Evolutionary conservation across 805 yeast genomes (phyloP), one percentile per base, ranked within the genome.

Genomic region (Starmerella geochares): DNA sequence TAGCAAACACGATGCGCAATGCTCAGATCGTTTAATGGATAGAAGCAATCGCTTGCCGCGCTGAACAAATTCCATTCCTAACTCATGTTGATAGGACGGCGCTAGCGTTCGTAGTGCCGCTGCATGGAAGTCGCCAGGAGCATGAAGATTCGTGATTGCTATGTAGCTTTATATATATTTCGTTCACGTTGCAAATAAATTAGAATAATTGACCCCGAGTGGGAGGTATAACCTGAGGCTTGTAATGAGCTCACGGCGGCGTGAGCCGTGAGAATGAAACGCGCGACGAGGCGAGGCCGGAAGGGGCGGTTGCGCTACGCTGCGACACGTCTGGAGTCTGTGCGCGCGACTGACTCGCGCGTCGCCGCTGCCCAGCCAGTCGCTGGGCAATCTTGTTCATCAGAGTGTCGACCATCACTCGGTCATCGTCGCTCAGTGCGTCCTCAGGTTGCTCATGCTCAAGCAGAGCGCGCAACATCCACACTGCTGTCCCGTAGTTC

Each of bases 401-500:
- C 61, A 88, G 86, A 65, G 79, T 79, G 62, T 82, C 86, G 46
- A 90, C 86, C 65, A 84, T 81, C 39, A 72, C 76, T 46, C 70
- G 70, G 64, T 90, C 97, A 45, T 81, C 86, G 4, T 71, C 75
- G 60, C 85, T 94, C 51, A 88, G 69, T 21, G 56, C 60, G 19
- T 65, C 69, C 31, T 59, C 60, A 13, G 52, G 47, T 10, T 56
- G 61, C 27, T 66, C 70, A 31, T 67, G 65, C 52, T 83, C 90
- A 48, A 87, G 66, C 24, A 90, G 69, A 0, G 95, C 86, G 62
- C 86, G 94, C 60, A 90, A 70, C 96, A 90, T 86, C 96, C 96
- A 90, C 47, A 90, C 77, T 0, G 96, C 81, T 0, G 95, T 86
- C 3, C 94, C 85, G 64, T 90, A 90, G 8, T 90, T 83, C 51